Evolutionary conservation across 805 yeast genomes (phyloP), one percentile per base, ranked within the genome.

Genomic region (Pichia paraexigua): DNA sequence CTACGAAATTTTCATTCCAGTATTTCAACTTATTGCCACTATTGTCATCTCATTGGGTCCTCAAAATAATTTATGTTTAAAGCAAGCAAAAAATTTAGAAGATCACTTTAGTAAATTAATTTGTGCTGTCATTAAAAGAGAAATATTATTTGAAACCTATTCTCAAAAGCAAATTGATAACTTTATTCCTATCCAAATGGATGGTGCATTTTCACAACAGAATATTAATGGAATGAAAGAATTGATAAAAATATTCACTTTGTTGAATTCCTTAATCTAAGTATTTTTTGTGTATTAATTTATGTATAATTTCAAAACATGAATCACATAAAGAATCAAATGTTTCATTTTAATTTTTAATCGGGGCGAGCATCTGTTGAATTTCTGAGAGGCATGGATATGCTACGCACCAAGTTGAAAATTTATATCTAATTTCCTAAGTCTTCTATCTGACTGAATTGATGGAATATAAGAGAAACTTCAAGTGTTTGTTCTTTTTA

Each of bases 1-100:
- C 47, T 82, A 79, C 62, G 95, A 87, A 53, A 68, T 87, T 20
- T 71, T 87, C 41, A 75, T 83, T 35, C 94, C 95, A 0, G 71
- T 84, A 2, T 85, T 88, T 64, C 95, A 87, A 60, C 68, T 89
- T 45, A 71, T 88, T 3, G 66, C 81, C 11, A 81, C 95, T 0
- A 70, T 86, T 9, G 68, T 85, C 5, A 69, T 90, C 11, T 79
- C 95, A 2, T 77, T 87, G 72, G 96, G 96, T 0, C 83, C 91
- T 5, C 81, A 83, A 43, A 87, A 87, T 64, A 75, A 72, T 53
- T 73, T 77, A 0, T 81, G 85, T 17, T 71, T 82, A 11, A 61
- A 66, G 8, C 81, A 78, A 56, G 83, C 82, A 0, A 72, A 71
- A 48, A 71, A 66, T 5, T 63, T 89, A 43, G 61, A 87, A 60